These are phyloP conservation scores for Hirschfeldia incana DNA, from an alignment of 345 rosid genomes.

Conservation along the genomic window DNA sequence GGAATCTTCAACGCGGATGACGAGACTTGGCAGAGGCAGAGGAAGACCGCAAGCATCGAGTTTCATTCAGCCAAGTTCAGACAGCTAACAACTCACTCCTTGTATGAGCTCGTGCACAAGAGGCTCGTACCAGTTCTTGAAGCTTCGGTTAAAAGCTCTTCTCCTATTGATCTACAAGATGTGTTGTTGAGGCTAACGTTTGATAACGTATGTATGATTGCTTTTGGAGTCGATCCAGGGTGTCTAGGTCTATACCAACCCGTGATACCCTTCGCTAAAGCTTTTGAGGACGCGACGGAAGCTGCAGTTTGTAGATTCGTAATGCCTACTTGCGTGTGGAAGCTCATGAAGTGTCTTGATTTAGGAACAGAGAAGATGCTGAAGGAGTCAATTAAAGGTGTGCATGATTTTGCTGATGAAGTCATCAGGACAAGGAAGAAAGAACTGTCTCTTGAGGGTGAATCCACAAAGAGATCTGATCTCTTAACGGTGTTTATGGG, in stretches of 20 bases:
- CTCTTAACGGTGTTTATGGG: conserved; percentile 76
- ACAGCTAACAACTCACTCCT: conserved; percentile 60
- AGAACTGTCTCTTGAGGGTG: conserved; percentile 49
- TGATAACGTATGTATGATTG: conserved; percentile 92
- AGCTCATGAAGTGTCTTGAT: conserved; percentile 62
- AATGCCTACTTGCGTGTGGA: conserved; percentile 84
- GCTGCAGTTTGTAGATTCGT: conserved; percentile 68
- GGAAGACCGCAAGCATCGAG: conserved; percentile 91
- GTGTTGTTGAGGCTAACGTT: conserved; percentile 78
- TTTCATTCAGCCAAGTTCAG: conserved; percentile 87
- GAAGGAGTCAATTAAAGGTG: conserved; percentile 62
- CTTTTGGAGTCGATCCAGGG: conserved; percentile 96
- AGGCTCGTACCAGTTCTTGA: conserved; percentile 79
- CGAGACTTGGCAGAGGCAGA: conserved; percentile 79
- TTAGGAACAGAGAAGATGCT: conserved; percentile 81
- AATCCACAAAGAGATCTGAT: conserved; percentile 58
- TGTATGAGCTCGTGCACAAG: conserved; percentile 69
- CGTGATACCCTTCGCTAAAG: conserved; percentile 72
- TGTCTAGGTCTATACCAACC: conserved; percentile 66
- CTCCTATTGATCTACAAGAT: conserved; percentile 74
- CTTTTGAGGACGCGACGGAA: conserved; percentile 91
- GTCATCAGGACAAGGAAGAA: conserved; percentile 79
- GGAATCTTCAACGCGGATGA: conserved; percentile 89
- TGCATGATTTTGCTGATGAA: conserved; percentile 72
- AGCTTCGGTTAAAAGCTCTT: conserved; percentile 42